Percentiles rank a stretch among this genome's conserved stretches.
Evolutionary conservation across 2,329 filamentous ascomycete species (phyloP).

Genomic region (Gnomoniopsis sp.): DNA sequence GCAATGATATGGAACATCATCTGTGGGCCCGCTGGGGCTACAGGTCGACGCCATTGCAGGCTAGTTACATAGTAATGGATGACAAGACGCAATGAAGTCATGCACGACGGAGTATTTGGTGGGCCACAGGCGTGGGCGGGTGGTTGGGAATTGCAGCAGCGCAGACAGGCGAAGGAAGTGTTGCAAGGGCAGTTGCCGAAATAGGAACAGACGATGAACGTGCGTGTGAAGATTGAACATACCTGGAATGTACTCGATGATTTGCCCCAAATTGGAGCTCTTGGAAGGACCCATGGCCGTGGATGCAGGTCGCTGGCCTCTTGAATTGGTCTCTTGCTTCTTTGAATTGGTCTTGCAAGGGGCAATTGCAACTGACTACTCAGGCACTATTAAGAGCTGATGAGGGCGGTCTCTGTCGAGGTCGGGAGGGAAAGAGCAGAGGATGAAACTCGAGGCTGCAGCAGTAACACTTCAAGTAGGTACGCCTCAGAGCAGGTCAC

Average conservation of each 20-base stretch:
- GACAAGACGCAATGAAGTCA: not conserved
- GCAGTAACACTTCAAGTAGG: not conserved
- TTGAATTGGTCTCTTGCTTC: not conserved
- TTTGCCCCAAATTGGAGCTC: conserved; percentile 70
- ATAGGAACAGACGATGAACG: not conserved
- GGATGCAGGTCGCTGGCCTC: conserved; percentile 18
- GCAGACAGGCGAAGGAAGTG: not conserved
- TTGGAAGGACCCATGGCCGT: conserved; percentile 39
- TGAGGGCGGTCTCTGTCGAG: not conserved
- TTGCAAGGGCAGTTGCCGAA: not conserved
- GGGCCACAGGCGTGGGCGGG: not conserved
- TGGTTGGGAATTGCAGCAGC: conserved; percentile 8
- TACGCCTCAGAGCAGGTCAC: not conserved
- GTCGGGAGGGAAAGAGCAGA: not conserved
- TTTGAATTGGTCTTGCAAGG: not conserved
- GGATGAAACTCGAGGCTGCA: not conserved
- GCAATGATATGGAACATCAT: conserved; percentile 17
- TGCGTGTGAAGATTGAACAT: conserved; percentile 31
- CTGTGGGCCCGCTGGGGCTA: not conserved
- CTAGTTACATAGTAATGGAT: not conserved
- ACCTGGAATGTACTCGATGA: conserved; percentile 97
- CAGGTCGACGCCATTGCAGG: not conserved
- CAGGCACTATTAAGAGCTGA: too few relatives aligned
- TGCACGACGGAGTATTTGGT: not conserved
- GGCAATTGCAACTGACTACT: too few relatives aligned